These are phyloP conservation scores for Termitomyces sp. DNA, from an alignment of 1,284 basidiomycete species.

Conservation along the genomic window DNA sequence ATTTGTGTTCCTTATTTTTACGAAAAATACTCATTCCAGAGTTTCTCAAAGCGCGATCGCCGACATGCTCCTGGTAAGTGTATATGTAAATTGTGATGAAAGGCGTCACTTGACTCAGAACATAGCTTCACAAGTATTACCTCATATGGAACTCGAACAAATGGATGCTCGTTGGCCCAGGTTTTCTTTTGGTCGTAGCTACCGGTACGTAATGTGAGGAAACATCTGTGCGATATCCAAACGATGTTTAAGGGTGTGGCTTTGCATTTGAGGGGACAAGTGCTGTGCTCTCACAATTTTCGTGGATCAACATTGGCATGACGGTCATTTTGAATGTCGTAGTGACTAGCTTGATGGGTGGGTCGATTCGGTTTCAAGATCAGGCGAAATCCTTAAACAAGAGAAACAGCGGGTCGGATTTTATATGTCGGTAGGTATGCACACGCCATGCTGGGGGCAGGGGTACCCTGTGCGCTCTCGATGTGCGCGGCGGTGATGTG, in stretches of 20 bases:
- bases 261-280: constrained; percentile 20
- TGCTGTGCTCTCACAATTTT: constrained; percentile 14
- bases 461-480: constrained; percentile 8
- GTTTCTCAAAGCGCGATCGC: constrained; percentile 6
- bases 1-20: neutral
- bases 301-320: constrained; percentile 23
- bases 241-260: constrained; percentile 18
- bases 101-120: neutral
- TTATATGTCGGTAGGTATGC: constrained; percentile 22
- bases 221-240: neutral
- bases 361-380: neutral
- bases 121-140: constrained; percentile 25
- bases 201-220: constrained; percentile 17
- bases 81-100: neutral
- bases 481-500: constrained; percentile 4
- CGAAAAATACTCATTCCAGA: neutral
- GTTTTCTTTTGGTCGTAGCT: constrained; percentile 20
- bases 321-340: constrained; percentile 22
- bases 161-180: constrained; percentile 19
- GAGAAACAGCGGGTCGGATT: constrained; percentile 23
- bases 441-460: constrained; percentile 16
- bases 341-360: constrained; percentile 23
- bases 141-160: constrained; percentile 24
- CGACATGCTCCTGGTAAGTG: constrained; percentile 9
- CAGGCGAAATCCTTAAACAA: neutral